Conservation (phyloP, 1,139 yeast species). For the Zygoascus hellenicus region DNA sequence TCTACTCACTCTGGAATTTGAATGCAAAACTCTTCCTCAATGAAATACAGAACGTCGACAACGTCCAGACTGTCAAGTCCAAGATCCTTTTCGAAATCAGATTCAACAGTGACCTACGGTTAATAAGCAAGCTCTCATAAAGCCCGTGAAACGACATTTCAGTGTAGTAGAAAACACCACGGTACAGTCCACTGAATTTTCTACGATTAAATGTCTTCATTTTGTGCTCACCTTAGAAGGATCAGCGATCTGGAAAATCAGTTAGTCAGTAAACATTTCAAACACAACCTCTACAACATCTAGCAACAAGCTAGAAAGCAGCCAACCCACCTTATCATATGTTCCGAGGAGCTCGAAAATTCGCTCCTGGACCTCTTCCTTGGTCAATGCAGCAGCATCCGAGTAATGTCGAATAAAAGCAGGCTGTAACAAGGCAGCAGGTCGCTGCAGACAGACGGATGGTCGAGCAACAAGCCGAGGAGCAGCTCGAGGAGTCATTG, state of each 20-base stretch:
- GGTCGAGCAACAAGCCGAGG: slow-evolving; percentile 3
- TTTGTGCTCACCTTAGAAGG: slow-evolving; percentile 36
- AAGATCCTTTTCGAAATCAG: slow-evolving; percentile 66
- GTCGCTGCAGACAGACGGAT: not conserved
- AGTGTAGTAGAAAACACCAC: no score
- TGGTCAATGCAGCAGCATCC: slow-evolving; percentile 35
- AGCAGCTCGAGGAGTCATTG: slow-evolving; percentile 4
- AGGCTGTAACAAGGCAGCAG: slow-evolving; percentile 18
- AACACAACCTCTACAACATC: not conserved
- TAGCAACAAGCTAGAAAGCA: not conserved
- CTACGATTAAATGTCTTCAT: slow-evolving; percentile 46
- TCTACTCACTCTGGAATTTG: slow-evolving; percentile 64
- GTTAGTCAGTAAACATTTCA: not conserved
- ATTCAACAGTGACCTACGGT: slow-evolving; percentile 40
- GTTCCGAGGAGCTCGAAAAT: slow-evolving; percentile 71
- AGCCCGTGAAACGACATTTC: not conserved
- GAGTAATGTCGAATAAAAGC: slow-evolving; percentile 20
- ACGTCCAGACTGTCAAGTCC: slow-evolving; percentile 85
- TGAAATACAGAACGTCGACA: slow-evolving; percentile 84
- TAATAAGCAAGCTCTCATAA: no score
- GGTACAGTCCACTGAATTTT: no score
- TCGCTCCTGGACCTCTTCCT: slow-evolving; percentile 56
- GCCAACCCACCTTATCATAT: slow-evolving; percentile 58
- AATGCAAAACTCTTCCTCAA: slow-evolving; percentile 61
- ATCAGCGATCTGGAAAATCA: slow-evolving; percentile 50